phyloP scores from a whole-genome alignment of 2,329 filamentous ascomycete genomes.

The Xylariaceae sp. region DNA sequence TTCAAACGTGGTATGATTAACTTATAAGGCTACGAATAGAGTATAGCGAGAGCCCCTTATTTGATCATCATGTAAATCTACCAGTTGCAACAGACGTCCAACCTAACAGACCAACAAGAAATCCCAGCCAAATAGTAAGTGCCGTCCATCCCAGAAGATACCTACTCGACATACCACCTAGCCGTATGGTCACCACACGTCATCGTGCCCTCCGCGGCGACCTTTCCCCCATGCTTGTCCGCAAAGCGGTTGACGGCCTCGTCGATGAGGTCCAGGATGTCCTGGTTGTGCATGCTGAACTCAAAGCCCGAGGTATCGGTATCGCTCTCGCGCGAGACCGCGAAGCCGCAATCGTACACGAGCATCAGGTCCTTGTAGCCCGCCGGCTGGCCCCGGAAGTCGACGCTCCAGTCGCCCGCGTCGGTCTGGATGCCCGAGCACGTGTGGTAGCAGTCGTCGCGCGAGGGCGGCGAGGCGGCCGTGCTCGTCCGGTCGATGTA shows the following conservation, averaged over 20 bases:
- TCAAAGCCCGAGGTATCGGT: constrained; percentile 10
- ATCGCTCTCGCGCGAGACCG: constrained; percentile 18
- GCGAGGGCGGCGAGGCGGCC: background rate
- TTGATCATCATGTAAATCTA: too few relatives aligned
- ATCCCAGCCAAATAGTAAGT: too few relatives aligned
- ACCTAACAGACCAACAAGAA: too few relatives aligned
- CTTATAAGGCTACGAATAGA: too few relatives aligned
- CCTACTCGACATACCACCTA: constrained; percentile 27
- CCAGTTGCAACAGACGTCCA: too few relatives aligned
- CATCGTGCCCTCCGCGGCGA: constrained; percentile 32
- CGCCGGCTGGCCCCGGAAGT: constrained; percentile 22
- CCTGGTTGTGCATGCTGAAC: constrained; percentile 28
- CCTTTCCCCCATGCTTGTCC: constrained; percentile 15
- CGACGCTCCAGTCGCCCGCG: constrained; percentile 29
- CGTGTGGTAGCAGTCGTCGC: constrained; percentile 23
- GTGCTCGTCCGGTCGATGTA: constrained; percentile 23
- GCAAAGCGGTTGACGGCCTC: constrained; percentile 24
- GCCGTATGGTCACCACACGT: constrained; percentile 16
- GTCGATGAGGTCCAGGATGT: constrained; percentile 27
- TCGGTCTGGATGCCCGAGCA: constrained; percentile 25
- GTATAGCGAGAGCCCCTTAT: too few relatives aligned
- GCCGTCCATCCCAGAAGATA: background rate
- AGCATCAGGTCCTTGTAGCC: constrained; percentile 22
- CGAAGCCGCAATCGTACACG: constrained; percentile 23
- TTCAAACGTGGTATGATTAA: too few relatives aligned